Conservation (phyloP, 1,284 basidiomycete genomes). For the Cutaneotrichosporon cyanovorans region DNA sequence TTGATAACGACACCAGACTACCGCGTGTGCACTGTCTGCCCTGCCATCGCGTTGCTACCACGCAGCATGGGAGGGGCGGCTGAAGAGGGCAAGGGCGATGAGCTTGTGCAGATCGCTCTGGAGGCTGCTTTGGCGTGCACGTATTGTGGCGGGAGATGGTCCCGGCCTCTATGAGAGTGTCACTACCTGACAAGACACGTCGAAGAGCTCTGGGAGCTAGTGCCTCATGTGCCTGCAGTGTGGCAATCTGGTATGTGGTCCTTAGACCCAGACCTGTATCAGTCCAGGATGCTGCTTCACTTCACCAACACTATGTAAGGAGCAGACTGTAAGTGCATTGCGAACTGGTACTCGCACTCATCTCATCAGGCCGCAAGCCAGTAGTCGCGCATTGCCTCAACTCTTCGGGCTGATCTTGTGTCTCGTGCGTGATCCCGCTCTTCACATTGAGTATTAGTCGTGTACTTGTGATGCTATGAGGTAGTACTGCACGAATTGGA, state of each 20-base stretch:
- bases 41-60: constrained; percentile 32
- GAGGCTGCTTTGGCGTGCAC: constrained; percentile 27
- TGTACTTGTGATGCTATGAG: too few relatives aligned
- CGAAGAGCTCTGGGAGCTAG: neutral
- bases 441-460: too few relatives aligned
- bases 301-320: neutral
- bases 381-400: too few relatives aligned
- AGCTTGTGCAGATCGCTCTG: constrained; percentile 23
- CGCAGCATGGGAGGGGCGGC: neutral
- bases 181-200: neutral
- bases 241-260: too few relatives aligned
- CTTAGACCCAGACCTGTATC: neutral
- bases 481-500: too few relatives aligned
- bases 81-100: constrained; percentile 2
- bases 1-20: constrained; percentile 33
- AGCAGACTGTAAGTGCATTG: too few relatives aligned
- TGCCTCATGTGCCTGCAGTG: too few relatives aligned
- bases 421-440: too few relatives aligned
- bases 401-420: too few relatives aligned
- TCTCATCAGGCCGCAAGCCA: too few relatives aligned
- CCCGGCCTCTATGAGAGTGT: constrained; percentile 17
- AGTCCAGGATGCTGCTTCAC: neutral
- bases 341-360: too few relatives aligned
- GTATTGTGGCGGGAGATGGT: constrained; percentile 39
- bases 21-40: constrained; percentile 36